Evolutionary conservation across 257 asterid genomes (phyloP).

Genomic region (Solanum rostratum): DNA sequence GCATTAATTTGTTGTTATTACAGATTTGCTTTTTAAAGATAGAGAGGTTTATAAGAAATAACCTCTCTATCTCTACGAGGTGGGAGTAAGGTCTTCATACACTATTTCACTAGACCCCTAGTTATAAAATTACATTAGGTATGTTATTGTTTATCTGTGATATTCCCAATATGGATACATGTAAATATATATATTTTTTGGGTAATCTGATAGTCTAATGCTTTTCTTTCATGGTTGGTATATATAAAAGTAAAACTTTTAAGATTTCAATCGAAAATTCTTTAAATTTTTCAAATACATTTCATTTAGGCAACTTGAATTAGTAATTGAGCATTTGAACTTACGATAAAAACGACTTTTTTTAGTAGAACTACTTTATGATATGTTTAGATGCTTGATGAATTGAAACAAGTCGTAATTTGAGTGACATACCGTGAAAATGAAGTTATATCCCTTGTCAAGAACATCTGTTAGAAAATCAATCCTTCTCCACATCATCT

Average conservation of each 20-base stretch:
- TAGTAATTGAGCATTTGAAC: neutral
- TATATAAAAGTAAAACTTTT: neutral
- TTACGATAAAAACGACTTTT: neutral
- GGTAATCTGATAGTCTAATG: neutral
- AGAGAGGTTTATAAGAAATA: no score
- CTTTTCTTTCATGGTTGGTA: neutral
- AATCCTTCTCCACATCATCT: conserved; percentile 59
- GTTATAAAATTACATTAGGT: no score
- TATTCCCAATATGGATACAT: no score
- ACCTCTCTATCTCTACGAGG: no score
- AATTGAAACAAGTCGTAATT: no score
- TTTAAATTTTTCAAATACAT: neutral
- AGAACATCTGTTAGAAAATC: conserved; percentile 37
- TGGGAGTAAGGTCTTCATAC: no score
- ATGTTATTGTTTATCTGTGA: no score
- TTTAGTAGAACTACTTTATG: neutral
- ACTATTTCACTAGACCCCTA: no score
- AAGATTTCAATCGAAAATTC: neutral
- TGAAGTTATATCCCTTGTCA: conserved; percentile 33
- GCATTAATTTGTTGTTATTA: no score
- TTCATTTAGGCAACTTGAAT: neutral
- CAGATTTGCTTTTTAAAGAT: no score
- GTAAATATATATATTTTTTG: no score
- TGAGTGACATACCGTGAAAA: conserved; percentile 31
- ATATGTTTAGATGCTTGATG: no score